phyloP scores from a whole-genome alignment of 164 flowering plant species.

The Tetracentron sinense region DNA sequence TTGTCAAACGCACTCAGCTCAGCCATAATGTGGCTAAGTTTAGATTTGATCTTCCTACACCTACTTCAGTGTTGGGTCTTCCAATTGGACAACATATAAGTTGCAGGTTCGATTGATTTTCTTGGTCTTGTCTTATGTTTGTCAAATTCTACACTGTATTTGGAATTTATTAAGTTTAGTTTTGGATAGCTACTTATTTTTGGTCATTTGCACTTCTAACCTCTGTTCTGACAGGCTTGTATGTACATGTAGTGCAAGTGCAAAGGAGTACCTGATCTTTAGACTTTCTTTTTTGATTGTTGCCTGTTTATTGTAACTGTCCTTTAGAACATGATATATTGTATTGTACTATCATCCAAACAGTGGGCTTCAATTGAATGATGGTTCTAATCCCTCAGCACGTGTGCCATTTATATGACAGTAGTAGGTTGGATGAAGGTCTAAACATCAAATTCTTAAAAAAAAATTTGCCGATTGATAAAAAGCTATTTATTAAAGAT shows the following conservation, averaged over 20 bases:
- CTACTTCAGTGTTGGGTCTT: slow-evolving; percentile 87
- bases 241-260: too few relatives aligned
- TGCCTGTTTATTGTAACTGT: background rate
- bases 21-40: slow-evolving; percentile 98
- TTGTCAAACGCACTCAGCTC: slow-evolving; percentile 67
- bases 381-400: background rate
- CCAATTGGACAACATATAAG: slow-evolving; percentile 96
- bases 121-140: background rate
- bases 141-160: background rate
- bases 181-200: background rate
- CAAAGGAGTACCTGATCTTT: background rate
- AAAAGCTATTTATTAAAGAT: too few relatives aligned
- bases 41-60: slow-evolving; percentile 72
- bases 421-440: background rate
- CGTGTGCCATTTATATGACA: background rate
- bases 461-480: too few relatives aligned
- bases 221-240: too few relatives aligned
- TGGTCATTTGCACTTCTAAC: too few relatives aligned
- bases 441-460: too few relatives aligned
- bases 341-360: too few relatives aligned
- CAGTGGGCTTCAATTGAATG: too few relatives aligned
- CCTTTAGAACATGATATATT: too few relatives aligned
- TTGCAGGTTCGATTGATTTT: slow-evolving; percentile 57
- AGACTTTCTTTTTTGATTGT: background rate
- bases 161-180: background rate